These are phyloP conservation scores for Phytopythium cucurbitacearum DNA, from an alignment of 352 stramenopile genomes.

Conservation along the genomic window DNA sequence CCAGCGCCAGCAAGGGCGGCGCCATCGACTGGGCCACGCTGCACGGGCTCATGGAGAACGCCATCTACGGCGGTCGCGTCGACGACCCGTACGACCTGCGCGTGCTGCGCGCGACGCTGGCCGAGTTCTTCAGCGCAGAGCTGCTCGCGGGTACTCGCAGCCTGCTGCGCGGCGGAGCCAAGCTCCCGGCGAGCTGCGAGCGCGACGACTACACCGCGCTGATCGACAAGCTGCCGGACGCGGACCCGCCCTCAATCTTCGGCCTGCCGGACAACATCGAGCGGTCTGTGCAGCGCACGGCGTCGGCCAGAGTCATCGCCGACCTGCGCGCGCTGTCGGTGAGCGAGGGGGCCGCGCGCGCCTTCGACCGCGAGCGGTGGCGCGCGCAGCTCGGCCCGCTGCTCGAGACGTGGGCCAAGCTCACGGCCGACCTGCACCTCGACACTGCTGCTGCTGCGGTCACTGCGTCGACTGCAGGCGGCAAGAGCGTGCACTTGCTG, in stretches of 20 bases:
- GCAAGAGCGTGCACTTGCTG: conserved; percentile 35
- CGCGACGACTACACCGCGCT: conserved; percentile 67
- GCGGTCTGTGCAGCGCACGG: conserved; percentile 88
- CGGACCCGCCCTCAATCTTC: conserved; percentile 83
- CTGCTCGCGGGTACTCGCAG: conserved; percentile 61
- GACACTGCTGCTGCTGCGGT: no score
- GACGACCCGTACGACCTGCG: conserved; percentile 92
- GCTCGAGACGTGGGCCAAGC: conserved; percentile 87
- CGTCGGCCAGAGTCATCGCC: conserved; percentile 77
- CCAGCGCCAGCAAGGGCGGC: conserved; percentile 9
- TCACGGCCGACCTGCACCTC: conserved; percentile 58
- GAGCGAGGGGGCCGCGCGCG: conserved; percentile 44
- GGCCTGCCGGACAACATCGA: conserved; percentile 94
- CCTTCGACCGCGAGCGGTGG: conserved; percentile 93
- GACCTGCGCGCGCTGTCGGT: conserved; percentile 84
- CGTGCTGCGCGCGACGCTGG: conserved; percentile 87
- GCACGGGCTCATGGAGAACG: conserved; percentile 94
- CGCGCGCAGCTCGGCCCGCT: conserved; percentile 83
- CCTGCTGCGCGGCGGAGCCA: conserved; percentile 51
- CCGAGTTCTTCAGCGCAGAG: conserved; percentile 83
- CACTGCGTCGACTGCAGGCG: conserved; percentile 8
- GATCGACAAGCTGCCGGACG: conserved; percentile 71
- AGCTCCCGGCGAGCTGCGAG: conserved; percentile 52
- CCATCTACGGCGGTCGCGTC: conserved; percentile 93
- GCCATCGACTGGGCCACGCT: conserved; percentile 89